Conservation (phyloP, 352 stramenopile genomes). For the Synura sp. region DNA sequence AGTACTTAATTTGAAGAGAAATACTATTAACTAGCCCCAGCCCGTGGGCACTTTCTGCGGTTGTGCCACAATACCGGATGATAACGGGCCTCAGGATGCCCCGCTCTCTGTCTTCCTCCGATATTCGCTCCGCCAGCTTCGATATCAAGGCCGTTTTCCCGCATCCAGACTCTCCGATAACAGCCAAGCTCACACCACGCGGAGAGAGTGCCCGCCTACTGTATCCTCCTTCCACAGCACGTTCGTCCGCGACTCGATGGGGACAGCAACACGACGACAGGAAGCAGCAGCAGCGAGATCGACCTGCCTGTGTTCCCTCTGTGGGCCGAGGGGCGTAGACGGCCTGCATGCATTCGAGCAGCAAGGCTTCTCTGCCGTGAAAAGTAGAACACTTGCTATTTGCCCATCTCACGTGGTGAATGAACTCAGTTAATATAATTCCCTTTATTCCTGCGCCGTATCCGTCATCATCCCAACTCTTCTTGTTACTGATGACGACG, state of each 20-base stretch:
- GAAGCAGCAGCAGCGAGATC: too few relatives aligned
- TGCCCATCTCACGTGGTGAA: neutral
- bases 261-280: too few relatives aligned
- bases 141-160: constrained; percentile 15
- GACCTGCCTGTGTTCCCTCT: neutral
- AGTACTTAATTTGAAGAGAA: neutral
- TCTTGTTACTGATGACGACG: neutral
- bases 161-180: neutral
- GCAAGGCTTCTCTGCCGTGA: neutral
- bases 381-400: neutral
- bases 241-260: too few relatives aligned
- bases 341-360: neutral
- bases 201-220: neutral
- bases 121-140: neutral
- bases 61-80: constrained; percentile 18
- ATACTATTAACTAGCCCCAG: neutral
- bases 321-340: neutral
- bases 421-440: neutral
- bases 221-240: too few relatives aligned
- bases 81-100: neutral
- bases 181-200: neutral
- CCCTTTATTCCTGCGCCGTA: neutral
- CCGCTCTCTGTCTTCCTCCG: neutral
- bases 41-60: neutral
- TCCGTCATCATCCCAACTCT: neutral